Evolutionary conservation across 306 rosid genomes (phyloP), one percentile per base, ranked within the genome.

Genomic region (Sicyos edulis): DNA sequence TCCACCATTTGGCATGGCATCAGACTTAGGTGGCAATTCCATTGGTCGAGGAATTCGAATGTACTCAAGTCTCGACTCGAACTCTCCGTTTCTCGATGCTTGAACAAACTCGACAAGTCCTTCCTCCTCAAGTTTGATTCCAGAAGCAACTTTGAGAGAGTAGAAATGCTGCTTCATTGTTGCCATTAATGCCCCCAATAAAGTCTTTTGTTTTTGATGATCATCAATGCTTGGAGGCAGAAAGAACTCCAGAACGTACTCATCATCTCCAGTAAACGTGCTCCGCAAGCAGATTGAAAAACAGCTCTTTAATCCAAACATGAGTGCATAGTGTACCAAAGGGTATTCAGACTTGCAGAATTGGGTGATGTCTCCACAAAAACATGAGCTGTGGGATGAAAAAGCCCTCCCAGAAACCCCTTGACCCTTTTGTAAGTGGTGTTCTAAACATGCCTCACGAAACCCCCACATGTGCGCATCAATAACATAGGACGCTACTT

Each of bases 351-450:
- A 83, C 81, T 92, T 92, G 89, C 88, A 74, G 85, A 92, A 92
- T 57, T 79, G 86, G 57, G 91, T 84, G 68, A 92, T 81, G 74
- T 92, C 87, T 37, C 80, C 75, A 16, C 86, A 86, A 85, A 88
- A 92, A 81, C 96, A 86, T 66, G 85, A 80, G 73, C 78, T 86
- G 32, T 76, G 84, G 15, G 96, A 86, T 57, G 72, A 82, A 78
- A 85, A 92, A 7, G 96, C 96, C 78, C 86, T 82, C 77, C 99
- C 98, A 29, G 91, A 83, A 80, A 92, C 96, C 45, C 96, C 96
- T 79, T 92, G 96, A 70, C 91, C 98, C 78, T 90, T 91, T 83
- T 86, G 92, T 54, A 92, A 81, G 81, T 92, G 98, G 83, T 90
- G 98, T 78, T 92, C 96, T 56, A 80, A 83, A 75, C 96, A 92